phyloP scores from a whole-genome alignment of 2,329 filamentous ascomycete species.

The Helotiales sp. region DNA sequence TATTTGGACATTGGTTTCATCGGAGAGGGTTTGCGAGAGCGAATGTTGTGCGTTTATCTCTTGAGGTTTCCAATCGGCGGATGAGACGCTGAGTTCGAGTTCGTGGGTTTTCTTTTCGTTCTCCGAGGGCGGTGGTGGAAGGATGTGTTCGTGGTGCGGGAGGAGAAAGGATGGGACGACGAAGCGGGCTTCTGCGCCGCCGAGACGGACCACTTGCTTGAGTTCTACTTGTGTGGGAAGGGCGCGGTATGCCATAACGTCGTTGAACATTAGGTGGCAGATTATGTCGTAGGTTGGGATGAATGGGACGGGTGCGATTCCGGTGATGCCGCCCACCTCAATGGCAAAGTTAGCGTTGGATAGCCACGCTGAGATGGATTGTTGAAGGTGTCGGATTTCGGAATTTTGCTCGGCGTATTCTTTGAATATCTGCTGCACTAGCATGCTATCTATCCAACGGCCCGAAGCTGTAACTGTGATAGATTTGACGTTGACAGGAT shows the following conservation, averaged over 20 bases:
- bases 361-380: slow-evolving; percentile 54
- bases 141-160: slow-evolving; percentile 59
- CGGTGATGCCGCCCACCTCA: slow-evolving; percentile 51
- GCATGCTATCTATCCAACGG: slow-evolving; percentile 53
- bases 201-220: slow-evolving; percentile 55
- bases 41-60: slow-evolving; percentile 47
- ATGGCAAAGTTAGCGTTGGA: slow-evolving; percentile 58
- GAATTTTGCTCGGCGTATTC: slow-evolving; percentile 50
- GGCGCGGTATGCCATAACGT: slow-evolving; percentile 56
- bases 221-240: slow-evolving; percentile 49
- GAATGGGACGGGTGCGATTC: slow-evolving; percentile 53
- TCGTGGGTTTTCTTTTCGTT: slow-evolving; percentile 40
- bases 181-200: slow-evolving; percentile 55
- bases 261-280: slow-evolving; percentile 50
- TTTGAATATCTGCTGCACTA: slow-evolving; percentile 55
- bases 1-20: slow-evolving; percentile 54
- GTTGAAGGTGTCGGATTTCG: slow-evolving; percentile 52
- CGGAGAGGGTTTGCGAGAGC: slow-evolving; percentile 49
- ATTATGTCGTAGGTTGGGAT: slow-evolving; percentile 54
- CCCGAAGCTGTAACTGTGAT: slow-evolving; percentile 56
- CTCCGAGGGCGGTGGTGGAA: slow-evolving; percentile 49
- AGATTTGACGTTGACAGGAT: slow-evolving; percentile 55
- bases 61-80: slow-evolving; percentile 51
- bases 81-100: slow-evolving; percentile 46
- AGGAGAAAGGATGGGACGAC: slow-evolving; percentile 55